phyloP scores from a whole-genome alignment of 2,329 filamentous ascomycete genomes.

The Botrytis sinoallii region DNA sequence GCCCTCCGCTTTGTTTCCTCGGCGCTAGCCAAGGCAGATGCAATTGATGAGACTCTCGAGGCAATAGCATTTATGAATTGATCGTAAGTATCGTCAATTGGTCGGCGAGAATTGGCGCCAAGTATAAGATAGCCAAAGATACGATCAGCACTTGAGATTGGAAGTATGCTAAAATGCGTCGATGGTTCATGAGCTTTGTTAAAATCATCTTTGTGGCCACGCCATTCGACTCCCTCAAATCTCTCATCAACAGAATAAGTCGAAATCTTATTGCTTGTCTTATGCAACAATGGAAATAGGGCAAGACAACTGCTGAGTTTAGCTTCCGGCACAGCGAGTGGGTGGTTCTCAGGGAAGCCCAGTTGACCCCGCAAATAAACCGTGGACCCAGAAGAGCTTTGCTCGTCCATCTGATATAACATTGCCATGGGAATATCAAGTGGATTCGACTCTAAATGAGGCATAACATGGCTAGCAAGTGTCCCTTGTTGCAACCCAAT shows the following conservation, averaged over 20 bases:
- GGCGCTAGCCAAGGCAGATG: slow-evolving; percentile 27
- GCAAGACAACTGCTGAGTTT: slow-evolving; percentile 27
- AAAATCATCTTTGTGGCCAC: slow-evolving; percentile 17
- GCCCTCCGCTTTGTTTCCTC: slow-evolving; percentile 24
- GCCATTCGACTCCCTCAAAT: slow-evolving; percentile 26
- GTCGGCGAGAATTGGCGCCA: slow-evolving; percentile 32
- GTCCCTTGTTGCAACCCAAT: slow-evolving; percentile 15
- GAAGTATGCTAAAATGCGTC: slow-evolving; percentile 29
- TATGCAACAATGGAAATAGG: slow-evolving; percentile 28
- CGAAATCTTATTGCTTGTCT: slow-evolving; percentile 25
- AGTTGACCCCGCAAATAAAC: slow-evolving; percentile 24
- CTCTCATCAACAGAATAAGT: slow-evolving; percentile 28
- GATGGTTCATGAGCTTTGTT: slow-evolving; percentile 29
- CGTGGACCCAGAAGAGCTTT: slow-evolving; percentile 20
- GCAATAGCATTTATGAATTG: slow-evolving; percentile 32
- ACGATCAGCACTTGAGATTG: slow-evolving; percentile 24
- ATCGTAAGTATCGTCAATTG: slow-evolving; percentile 30
- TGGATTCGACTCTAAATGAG: slow-evolving; percentile 27
- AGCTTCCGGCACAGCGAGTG: slow-evolving; percentile 22
- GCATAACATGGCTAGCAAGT: slow-evolving; percentile 26
- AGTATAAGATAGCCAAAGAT: slow-evolving; percentile 31
- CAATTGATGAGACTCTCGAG: slow-evolving; percentile 29
- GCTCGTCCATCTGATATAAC: slow-evolving; percentile 32
- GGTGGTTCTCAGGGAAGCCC: slow-evolving; percentile 30
- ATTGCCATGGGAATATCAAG: slow-evolving; percentile 34